A percentile compares a stretch with the other conserved stretches of the same genome.
Conservation (phyloP, 345 rosid genomes). For the Citrus reticulata region DNA sequence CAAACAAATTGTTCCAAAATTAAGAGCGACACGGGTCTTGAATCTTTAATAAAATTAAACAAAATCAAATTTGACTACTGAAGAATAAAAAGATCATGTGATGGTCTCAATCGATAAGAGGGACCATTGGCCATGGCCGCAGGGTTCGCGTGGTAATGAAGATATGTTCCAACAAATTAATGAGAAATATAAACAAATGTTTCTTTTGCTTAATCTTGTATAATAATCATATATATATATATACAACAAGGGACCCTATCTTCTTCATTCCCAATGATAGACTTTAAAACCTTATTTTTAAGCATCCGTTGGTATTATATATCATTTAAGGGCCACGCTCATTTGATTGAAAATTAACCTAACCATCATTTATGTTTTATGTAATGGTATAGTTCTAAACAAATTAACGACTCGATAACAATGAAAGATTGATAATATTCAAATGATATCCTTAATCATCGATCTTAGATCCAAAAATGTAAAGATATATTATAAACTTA, state of each 20-base stretch:
- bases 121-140: conserved; percentile 11
- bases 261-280: conserved; percentile 12
- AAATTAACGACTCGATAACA: no score
- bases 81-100: neutral
- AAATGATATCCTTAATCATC: no score
- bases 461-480: no score
- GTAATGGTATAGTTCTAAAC: no score
- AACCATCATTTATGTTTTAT: no score
- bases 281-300: neutral
- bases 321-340: neutral
- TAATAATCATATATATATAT: neutral
- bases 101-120: conserved; percentile 5
- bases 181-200: neutral
- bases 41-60: neutral
- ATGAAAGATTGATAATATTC: no score
- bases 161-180: neutral
- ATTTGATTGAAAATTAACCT: neutral
- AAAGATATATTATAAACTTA: no score
- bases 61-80: neutral
- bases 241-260: neutral
- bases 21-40: neutral
- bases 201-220: conserved; percentile 1
- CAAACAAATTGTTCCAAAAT: neutral
- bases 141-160: conserved; percentile 11
- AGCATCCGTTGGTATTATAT: neutral